A percentile compares a stretch with the other conserved stretches of the same genome.
Evolutionary conservation across 345 rosid species (phyloP).

Genomic region (Eucalyptus camaldulensis): DNA sequence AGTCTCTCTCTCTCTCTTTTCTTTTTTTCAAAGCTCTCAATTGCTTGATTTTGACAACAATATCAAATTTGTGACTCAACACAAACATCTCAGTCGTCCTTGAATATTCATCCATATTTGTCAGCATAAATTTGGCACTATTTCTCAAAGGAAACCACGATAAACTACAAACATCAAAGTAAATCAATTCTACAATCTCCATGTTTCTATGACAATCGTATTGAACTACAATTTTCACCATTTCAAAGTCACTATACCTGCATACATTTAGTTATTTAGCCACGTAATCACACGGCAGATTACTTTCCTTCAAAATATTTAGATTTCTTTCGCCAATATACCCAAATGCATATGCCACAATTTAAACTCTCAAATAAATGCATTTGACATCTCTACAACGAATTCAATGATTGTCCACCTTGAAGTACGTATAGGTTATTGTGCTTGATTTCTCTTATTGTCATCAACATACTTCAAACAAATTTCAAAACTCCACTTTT

Average conservation of each 20-base stretch:
- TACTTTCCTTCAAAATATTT: fast-evolving
- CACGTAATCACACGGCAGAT: not conserved
- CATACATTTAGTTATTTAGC: too few species aligned
- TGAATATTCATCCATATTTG: too few species aligned
- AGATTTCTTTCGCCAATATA: fast-evolving
- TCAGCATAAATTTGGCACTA: not conserved
- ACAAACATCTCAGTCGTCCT: not conserved
- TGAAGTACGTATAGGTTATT: not conserved
- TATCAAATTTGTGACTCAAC: fast-evolving
- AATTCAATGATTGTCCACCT: not conserved
- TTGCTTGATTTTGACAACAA: not conserved
- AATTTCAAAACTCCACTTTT: not conserved
- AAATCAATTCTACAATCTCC: fast-evolving
- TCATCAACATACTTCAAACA: not conserved
- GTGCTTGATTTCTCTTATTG: fast-evolving
- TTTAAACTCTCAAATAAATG: not conserved
- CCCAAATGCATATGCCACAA: fast-evolving
- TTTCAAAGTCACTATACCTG: too few species aligned
- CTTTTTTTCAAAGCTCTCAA: too few species aligned
- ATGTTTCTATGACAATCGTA: fast-evolving
- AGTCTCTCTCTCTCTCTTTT: not conserved
- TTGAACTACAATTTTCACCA: fast-evolving
- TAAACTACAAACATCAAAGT: fast-evolving
- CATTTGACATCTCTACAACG: fast-evolving
- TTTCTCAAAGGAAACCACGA: fast-evolving